Evolutionary conservation across 2,329 filamentous ascomycete genomes (phyloP).

Genomic region (Hypomyces perniciosus): DNA sequence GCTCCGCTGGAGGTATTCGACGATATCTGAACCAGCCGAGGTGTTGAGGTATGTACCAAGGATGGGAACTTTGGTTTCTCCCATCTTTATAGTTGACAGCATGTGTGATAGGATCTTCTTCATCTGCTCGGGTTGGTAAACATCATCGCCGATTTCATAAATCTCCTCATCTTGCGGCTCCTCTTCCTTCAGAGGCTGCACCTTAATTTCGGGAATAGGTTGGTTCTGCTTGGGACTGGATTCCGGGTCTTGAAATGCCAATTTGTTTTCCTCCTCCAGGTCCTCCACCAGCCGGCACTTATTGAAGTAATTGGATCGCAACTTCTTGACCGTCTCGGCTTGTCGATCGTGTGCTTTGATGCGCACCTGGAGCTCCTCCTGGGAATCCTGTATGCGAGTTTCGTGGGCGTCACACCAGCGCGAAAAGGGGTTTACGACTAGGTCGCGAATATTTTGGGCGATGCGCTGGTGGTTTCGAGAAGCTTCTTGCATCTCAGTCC

Average conservation of each 20-base stretch:
- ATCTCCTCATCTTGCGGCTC: slow-evolving; percentile 67
- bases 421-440: slow-evolving; percentile 89
- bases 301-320: slow-evolving; percentile 96
- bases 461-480: slow-evolving; percentile 90
- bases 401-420: slow-evolving; percentile 97
- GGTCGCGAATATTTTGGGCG: slow-evolving; percentile 88
- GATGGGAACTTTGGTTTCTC: slow-evolving; percentile 92
- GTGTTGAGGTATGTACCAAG: slow-evolving; percentile 93
- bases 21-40: slow-evolving; percentile 84
- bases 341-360: slow-evolving; percentile 94
- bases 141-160: slow-evolving; percentile 84
- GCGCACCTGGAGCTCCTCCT: slow-evolving; percentile 84
- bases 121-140: slow-evolving; percentile 77
- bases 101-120: slow-evolving; percentile 87
- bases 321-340: slow-evolving; percentile 82
- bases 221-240: slow-evolving; percentile 57
- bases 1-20: slow-evolving; percentile 87
- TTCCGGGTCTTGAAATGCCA: slow-evolving; percentile 87
- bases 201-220: slow-evolving; percentile 78
- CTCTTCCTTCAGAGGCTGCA: slow-evolving; percentile 61
- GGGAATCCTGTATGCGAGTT: slow-evolving; percentile 81
- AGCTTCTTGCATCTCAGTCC: slow-evolving; percentile 86
- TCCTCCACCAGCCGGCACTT: slow-evolving; percentile 96
- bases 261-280: slow-evolving; percentile 95
- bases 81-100: slow-evolving; percentile 77